A percentile compares a stretch with the other conserved stretches of the same genome.
phyloP scores from a whole-genome alignment of 1,284 basidiomycete species.

The Cerrena zonata region DNA sequence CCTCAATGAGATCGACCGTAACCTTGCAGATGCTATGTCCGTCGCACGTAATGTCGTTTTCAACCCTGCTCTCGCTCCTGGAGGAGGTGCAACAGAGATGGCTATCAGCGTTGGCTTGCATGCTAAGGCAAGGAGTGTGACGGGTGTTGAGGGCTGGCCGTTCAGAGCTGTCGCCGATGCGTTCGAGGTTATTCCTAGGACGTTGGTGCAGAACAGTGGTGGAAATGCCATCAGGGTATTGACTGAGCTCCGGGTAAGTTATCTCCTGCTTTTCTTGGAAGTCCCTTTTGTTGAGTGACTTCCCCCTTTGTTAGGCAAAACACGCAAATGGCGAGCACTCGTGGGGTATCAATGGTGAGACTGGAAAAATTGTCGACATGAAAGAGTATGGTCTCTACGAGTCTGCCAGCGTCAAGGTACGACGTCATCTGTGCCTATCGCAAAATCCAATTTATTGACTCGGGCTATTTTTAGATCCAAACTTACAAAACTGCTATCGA shows the following conservation, averaged over 20 bases:
- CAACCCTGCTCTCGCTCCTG: slow-evolving; percentile 86
- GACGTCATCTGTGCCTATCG: slow-evolving; percentile 5
- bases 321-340: slow-evolving; percentile 87
- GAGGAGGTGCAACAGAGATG: slow-evolving; percentile 98
- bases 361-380: slow-evolving; percentile 94
- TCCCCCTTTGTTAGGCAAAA: slow-evolving; percentile 71
- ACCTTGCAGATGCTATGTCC: slow-evolving; percentile 95
- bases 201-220: slow-evolving; percentile 91
- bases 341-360: slow-evolving; percentile 93
- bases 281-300: not conserved
- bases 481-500: slow-evolving; percentile 97
- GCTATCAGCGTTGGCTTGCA: slow-evolving; percentile 87
- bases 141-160: slow-evolving; percentile 85
- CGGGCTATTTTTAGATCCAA: slow-evolving; percentile 58
- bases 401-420: slow-evolving; percentile 88
- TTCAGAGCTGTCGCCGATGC: slow-evolving; percentile 92
- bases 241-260: slow-evolving; percentile 78
- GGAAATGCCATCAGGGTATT: slow-evolving; percentile 91
- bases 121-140: slow-evolving; percentile 74
- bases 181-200: slow-evolving; percentile 95
- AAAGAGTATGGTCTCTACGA: slow-evolving; percentile 90
- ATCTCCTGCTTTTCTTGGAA: slow-evolving; percentile 8
- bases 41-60: slow-evolving; percentile 97
- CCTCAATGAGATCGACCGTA: slow-evolving; percentile 95
- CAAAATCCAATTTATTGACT: not conserved